Conservation (phyloP, 2,329 filamentous ascomycete species). For the Fusarium globosum region DNA sequence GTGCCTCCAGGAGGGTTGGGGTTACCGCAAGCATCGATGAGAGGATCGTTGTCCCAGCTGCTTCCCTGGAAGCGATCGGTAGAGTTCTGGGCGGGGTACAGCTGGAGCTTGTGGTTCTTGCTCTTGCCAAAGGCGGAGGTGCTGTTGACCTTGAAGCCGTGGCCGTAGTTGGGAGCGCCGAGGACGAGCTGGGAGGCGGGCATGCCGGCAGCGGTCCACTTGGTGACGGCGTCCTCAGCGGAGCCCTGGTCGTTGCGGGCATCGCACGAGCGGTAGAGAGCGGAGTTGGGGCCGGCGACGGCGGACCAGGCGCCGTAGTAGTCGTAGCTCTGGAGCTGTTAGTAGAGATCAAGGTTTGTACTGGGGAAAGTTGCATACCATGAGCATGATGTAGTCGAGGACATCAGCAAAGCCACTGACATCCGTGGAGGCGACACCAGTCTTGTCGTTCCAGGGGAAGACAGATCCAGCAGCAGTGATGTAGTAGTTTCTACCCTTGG, state of each 20-base stretch:
- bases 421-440: constrained; percentile 19
- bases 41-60: constrained; percentile 35
- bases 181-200: constrained; percentile 33
- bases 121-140: constrained; percentile 9
- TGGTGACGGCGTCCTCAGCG: constrained; percentile 8
- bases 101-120: constrained; percentile 10
- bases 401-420: constrained; percentile 31
- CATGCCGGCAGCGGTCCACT: constrained; percentile 32
- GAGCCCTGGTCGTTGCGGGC: constrained; percentile 33
- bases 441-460: constrained; percentile 35
- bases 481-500: constrained; percentile 19
- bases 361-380: neutral
- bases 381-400: constrained; percentile 39
- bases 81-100: constrained; percentile 32
- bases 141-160: constrained; percentile 35
- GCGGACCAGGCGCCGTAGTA: constrained; percentile 33
- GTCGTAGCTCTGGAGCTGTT: constrained; percentile 29
- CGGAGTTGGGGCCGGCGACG: constrained; percentile 29
- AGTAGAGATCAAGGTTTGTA: accelerated
- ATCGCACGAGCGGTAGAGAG: constrained; percentile 22
- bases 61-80: constrained; percentile 38
- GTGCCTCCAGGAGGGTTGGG: constrained; percentile 30
- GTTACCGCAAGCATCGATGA: constrained; percentile 30
- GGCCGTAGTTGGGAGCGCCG: constrained; percentile 29
- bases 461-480: constrained; percentile 36